Conservation (phyloP, 495 filamentous ascomycete genomes). For the Xylaria scruposa region DNA sequence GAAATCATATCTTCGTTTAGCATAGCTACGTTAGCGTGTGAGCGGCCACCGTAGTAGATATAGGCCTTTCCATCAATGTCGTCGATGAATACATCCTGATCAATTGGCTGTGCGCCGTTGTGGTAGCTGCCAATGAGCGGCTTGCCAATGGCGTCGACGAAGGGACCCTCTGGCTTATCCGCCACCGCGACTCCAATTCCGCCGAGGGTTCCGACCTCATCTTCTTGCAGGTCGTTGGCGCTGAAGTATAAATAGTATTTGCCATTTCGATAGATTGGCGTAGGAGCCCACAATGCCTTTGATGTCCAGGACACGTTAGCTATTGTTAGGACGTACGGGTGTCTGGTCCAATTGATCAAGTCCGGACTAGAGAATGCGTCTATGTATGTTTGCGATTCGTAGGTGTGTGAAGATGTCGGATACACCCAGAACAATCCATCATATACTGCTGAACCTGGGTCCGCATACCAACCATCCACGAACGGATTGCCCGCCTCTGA, state of each 20-base stretch:
- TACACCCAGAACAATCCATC: conserved; percentile 58
- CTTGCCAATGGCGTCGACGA: conserved; percentile 50
- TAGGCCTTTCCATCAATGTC: conserved; percentile 52
- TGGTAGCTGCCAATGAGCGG: conserved; percentile 47
- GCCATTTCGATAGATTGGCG: conserved; percentile 51
- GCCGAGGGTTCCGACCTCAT: conserved; percentile 29
- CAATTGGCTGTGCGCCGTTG: conserved; percentile 52
- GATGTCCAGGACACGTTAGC: conserved; percentile 54
- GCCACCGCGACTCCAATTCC: conserved; percentile 55
- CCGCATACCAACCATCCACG: conserved; percentile 55
- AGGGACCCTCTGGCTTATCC: conserved; percentile 52
- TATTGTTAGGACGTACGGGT: conserved; percentile 50
- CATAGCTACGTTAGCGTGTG: conserved; percentile 51
- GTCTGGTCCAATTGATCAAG: conserved; percentile 46
- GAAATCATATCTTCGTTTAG: conserved; percentile 53
- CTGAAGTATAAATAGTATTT: conserved; percentile 60
- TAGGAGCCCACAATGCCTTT: conserved; percentile 56
- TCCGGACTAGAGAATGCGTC: conserved; percentile 57
- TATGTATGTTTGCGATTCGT: conserved; percentile 50
- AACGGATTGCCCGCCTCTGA: conserved; percentile 48
- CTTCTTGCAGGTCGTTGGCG: conserved; percentile 47
- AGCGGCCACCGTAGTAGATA: conserved; percentile 58
- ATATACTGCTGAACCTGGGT: conserved; percentile 58
- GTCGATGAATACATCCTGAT: conserved; percentile 57
- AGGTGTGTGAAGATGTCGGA: conserved; percentile 53